Base-by-base conservation (phyloP, 2,329 filamentous ascomycete genomes). In the Penicillium hesseltinei region DNA sequence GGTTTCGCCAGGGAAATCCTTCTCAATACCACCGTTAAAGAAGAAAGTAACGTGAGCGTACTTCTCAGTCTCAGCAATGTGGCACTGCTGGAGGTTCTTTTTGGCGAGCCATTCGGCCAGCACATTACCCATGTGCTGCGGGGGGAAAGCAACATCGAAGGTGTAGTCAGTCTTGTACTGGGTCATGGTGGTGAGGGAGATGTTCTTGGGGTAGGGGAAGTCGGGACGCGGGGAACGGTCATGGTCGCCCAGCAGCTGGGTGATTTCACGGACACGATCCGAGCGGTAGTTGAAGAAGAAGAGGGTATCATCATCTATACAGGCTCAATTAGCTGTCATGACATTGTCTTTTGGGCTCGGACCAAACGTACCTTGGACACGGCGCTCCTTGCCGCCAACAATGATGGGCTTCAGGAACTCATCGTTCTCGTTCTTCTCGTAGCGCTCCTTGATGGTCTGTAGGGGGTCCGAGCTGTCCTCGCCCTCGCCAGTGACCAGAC, bases 251-350 rank as follows among this genome's bases (percentile, higher is more conserved):
- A 99, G 82, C 44, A 99, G 84, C 80, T 97, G 94, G 49, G 92
- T 96, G 75, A 99, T 89, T 78, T 99, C 94, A 68, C 94, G 90
- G 52, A 93, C 93, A 75, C 94, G 92, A 76, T 99, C 94, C 57
- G 94, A 97, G 71, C 94, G 91, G 84, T 99, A 99, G 87, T 99
- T 99, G 90, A 99, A 99, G 86, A 97, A 97, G 85, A 97, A 97
- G 70, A 97, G 84, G 53, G 91, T 93, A 73, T 99, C 94, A 66
- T 89, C 84, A 72, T 97, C 92, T 92, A 63, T 25, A 36, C 53
- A 4, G 60, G 64, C 21, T 39, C 27, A 47, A 63, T 70, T 57
- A 67, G 65, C 51, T 59, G 31, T 38, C 31, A 23, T 9, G n/a
- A 38, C 13, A 21, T 49, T 57, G 33, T 10, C 27, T 39, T 17